Evolutionary conservation across 169 alveolate genomes (phyloP), one percentile per base, ranked within the genome.

Genomic region (Eimeria necatrix): DNA sequence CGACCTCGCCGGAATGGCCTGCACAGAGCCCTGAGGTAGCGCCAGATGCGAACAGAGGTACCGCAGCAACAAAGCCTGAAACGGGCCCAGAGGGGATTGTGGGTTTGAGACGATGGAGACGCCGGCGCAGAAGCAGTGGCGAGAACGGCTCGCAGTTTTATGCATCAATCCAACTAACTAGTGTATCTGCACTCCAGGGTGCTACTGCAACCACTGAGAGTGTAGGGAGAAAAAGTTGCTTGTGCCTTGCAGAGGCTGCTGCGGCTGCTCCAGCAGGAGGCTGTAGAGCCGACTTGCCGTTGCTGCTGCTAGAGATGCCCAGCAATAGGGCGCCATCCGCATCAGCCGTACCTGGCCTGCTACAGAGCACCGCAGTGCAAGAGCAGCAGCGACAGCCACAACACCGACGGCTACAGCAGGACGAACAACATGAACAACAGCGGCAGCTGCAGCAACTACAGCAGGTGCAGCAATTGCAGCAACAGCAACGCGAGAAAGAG

Each of bases 201-300:
- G 87, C 87, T 76, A 60, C 87, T 12, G 46, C 78, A n/a, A 14
- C 46, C 20, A 18, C 2, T 56, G 68, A 10, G 12, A 18, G 68
- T 56, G 68, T 18, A 12, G 83, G 7, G n/a, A 5, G 83, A 22
- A 7, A 7, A 26, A 22, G 7, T 4, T 71, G 83, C 49, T 0
- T 76, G 87, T 26, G 14, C 87, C 6, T 4, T 71, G 83, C 46
- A 14, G 26, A 26, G n/a, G 8, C 61, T 48, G 87, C 14, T 76
- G 87, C 87, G 59, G 22, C 87, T 71, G 87, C 64, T 76, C 61
- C 87, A 41, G 87, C 87, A 76, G 61, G 22, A 10, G 14, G 41
- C 41, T 32, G 41, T 2, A 32, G 68, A 56, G 68, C 12, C 68
- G 68, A 10, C 2, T 0, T 56, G 12, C 68, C 20, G 68, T 56